Base-by-base conservation (phyloP, 2,329 filamentous ascomycete genomes). In the Ophiostoma tasmaniense region DNA sequence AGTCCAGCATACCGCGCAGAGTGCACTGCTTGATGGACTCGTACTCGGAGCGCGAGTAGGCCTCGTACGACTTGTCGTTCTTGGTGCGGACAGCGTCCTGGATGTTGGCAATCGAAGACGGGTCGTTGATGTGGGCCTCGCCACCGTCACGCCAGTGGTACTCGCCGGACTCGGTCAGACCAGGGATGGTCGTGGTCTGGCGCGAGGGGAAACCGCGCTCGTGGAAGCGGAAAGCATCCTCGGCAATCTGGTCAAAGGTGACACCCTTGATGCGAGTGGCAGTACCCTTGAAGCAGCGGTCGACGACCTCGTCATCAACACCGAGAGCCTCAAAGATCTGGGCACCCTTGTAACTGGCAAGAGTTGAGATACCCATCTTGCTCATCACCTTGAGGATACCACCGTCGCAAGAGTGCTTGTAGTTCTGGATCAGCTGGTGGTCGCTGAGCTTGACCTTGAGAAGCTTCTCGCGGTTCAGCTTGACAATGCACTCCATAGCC, bases 361-460 rank as follows among this genome's bases (percentile, higher is more conserved):
- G 84, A 39, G 94, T 98, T 7, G 94, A 97, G 73, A 98, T 98
- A 82, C 94, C 94, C 94, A 98, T 98, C 84, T 98, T 98, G 79
- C 90, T 95, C 94, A 98, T 98, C 78, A 98, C 94, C 81, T 98
- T 98, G 73, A 98, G 84, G 73, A 98, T 97, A 81, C 94, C 94
- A 76, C 94, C 94, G 74, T 97, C 93, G 75, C 91, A 94, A 72
- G 94, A 97, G 79, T 96, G 91, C 82, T 96, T 96, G 85, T 97
- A 98, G 82, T 98, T 98, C 75, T 90, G 88, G 73, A 97, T 93
- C 69, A 97, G 87, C 75, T 89, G 85, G 71, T 96, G 89, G 70
- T 95, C 87, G 25, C 85, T 86, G 61, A 97, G 82, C 79, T 95
- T 90, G 85, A 96, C 97, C 79, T 93, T 90, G 79, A 97, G 96